Evolutionary conservation across 148 eudicot genomes (phyloP).

Genomic region (Amaranthus hypochondriacus): DNA sequence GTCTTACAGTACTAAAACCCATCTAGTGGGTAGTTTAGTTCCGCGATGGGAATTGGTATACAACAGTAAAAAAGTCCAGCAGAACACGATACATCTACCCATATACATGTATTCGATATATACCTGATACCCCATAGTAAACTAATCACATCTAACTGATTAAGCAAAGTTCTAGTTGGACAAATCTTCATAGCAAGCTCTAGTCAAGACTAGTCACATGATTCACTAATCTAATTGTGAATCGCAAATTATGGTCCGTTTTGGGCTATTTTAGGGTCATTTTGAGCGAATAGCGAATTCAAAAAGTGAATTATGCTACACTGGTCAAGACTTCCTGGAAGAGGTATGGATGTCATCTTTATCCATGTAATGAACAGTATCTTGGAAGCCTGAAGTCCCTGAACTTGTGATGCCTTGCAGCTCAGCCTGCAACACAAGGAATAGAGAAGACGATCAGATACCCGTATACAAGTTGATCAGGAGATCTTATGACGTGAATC

Average conservation of each 20-base stretch:
- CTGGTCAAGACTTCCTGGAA: constrained; percentile 13
- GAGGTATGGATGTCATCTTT: constrained; percentile 33
- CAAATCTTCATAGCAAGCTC: neutral
- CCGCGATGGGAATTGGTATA: neutral
- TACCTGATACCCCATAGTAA: neutral
- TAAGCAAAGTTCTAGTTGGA: constrained; percentile 2
- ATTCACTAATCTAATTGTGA: too few relatives aligned
- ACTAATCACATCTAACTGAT: neutral
- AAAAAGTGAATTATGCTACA: too few relatives aligned
- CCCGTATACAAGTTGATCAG: neutral
- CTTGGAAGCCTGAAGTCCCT: constrained; percentile 34
- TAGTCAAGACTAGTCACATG: neutral
- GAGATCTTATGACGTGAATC: neutral
- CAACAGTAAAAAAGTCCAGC: neutral
- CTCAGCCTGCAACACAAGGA: constrained; percentile 58
- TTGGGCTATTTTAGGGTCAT: too few relatives aligned
- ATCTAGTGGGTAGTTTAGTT: neutral
- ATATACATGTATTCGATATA: neutral
- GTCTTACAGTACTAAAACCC: neutral
- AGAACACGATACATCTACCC: neutral
- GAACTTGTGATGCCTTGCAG: constrained; percentile 36
- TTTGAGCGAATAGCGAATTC: too few relatives aligned
- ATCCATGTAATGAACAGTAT: constrained; percentile 30
- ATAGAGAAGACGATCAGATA: neutral
- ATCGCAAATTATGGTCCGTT: too few relatives aligned